Evolutionary conservation across 1,139 yeast species (phyloP), one percentile per base, ranked within the genome.

Genomic region (Geotrichum cucujoidarum): DNA sequence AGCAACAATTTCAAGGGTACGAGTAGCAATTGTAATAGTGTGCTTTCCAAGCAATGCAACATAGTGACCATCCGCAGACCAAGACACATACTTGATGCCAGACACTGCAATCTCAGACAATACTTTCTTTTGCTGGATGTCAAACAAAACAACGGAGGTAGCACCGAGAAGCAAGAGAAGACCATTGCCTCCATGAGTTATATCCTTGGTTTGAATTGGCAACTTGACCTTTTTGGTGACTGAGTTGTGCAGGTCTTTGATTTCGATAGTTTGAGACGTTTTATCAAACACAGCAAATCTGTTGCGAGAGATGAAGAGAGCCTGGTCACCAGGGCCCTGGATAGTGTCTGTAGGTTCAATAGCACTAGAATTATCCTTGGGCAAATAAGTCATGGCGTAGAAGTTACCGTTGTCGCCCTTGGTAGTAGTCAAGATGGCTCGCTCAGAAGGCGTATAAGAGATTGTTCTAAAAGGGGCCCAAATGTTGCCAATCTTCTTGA

Each of bases 41-140:
- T 94, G 99, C 65, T 92, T 94, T 24, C 95, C 82, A 65, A 90
- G 75, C 51, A 94, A 73, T 1, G 98, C 98, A 57, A 90, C 77
- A 62, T 87, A 77, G 63, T 84, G 87, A 40, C 95, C 95, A 67
- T 89, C 95, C 48, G 74, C 72, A 14, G 97, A 88, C 95, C 96
- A 89, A 14, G 82, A 72, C 27, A 82, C 95, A 61, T 92, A 90
- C 67, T 92, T 92, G 56, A 90, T 89, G 63, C 81, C 84, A 17
- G 58, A 43, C 42, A 83, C 87, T 52, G 78, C 75, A 48, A 85
- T 69, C 59, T 84, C 89, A 16, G 84, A 76, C 52, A 90, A 64
- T 54, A 78, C 81, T 64, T 83, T 86, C 69, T 87, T 81, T 72
- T 92, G 98, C 67, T 90, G 97, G 48, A 90, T 95, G 66, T 94